Percentiles rank a stretch among this genome's conserved stretches.
Evolutionary conservation across 305 asterid species (phyloP).

Genomic region (Solanum hybrid): DNA sequence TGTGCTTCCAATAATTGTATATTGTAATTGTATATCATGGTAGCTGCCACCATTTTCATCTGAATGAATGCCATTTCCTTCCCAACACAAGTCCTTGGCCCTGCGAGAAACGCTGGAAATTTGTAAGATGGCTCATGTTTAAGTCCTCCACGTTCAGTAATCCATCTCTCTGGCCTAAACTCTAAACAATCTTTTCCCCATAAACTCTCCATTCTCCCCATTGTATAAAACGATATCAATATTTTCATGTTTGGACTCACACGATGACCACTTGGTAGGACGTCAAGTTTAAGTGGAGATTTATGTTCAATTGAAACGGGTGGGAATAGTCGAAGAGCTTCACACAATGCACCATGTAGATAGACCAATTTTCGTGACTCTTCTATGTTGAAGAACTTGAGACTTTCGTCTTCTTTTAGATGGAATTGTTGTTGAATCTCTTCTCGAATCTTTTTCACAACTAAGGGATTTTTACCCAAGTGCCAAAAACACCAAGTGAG

Average conservation of each 20-base stretch:
- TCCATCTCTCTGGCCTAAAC: slow-evolving; percentile 9
- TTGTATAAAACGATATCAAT: background rate
- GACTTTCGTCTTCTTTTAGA: background rate
- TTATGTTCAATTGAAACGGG: slow-evolving; percentile 1
- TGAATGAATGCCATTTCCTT: background rate
- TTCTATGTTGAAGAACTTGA: background rate
- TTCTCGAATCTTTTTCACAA: slow-evolving; percentile 4
- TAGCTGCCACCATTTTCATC: background rate
- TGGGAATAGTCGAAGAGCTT: slow-evolving; percentile 10
- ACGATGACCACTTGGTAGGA: slow-evolving; percentile 6
- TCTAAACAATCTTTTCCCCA: slow-evolving; percentile 11
- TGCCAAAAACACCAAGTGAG: slow-evolving; percentile 24
- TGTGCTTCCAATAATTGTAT: background rate
- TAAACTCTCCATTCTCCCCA: background rate
- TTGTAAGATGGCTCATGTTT: background rate
- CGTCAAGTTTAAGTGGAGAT: background rate
- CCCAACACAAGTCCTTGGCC: slow-evolving; percentile 7
- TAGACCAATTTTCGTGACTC: background rate
- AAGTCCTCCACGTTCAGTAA: background rate
- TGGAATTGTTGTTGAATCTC: slow-evolving; percentile 4
- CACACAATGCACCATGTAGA: slow-evolving; percentile 13
- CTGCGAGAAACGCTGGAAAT: background rate
- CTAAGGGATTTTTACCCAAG: slow-evolving; percentile 4
- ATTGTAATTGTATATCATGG: background rate
- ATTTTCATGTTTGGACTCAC: background rate